These are phyloP conservation scores for Cryphonectria parasitica DNA, from an alignment of 2,329 filamentous ascomycete species.

Conservation along the genomic window DNA sequence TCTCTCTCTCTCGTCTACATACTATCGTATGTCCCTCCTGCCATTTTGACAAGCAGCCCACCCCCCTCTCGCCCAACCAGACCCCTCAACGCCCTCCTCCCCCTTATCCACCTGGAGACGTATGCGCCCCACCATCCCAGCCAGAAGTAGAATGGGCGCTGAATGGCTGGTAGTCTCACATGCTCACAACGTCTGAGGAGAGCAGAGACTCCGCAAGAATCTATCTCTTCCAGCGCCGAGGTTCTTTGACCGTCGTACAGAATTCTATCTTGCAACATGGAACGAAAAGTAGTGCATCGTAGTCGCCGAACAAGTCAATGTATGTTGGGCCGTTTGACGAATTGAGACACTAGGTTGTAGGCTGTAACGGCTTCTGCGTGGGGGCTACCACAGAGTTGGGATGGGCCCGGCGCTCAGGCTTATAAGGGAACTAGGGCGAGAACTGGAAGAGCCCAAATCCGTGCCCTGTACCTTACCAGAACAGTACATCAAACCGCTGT, in stretches of 20 bases:
- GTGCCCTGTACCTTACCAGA: background rate
- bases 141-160: background rate
- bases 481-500: background rate
- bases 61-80: background rate
- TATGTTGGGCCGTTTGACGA: background rate
- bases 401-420: constrained; percentile 3
- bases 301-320: background rate
- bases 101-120: background rate
- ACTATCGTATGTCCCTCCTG: background rate
- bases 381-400: constrained; percentile 22
- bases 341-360: background rate
- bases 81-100: background rate
- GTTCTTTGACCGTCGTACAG: background rate
- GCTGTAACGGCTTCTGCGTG: constrained; percentile 17
- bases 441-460: background rate
- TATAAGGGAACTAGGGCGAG: background rate
- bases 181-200: background rate
- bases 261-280: background rate
- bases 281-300: too few species aligned
- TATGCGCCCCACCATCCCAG: background rate
- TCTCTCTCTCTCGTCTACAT: background rate
- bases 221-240: background rate
- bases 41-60: background rate
- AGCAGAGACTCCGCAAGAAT: too few species aligned
- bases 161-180: background rate